phyloP scores from a whole-genome alignment of 2,329 filamentous ascomycete genomes.

The Hymenoscyphus infarciens region DNA sequence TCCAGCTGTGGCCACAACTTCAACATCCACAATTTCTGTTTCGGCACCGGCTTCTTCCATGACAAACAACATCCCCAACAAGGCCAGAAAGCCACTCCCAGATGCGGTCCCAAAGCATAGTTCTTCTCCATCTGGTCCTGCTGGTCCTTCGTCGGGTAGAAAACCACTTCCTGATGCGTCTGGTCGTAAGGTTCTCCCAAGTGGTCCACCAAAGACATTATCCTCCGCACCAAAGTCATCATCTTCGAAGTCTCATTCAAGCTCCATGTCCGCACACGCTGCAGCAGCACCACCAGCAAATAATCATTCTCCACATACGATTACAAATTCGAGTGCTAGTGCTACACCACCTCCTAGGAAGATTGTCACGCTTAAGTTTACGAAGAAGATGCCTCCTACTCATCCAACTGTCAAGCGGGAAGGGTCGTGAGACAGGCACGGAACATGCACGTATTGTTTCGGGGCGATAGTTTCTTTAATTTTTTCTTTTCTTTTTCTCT shows the following conservation, averaged over 20 bases:
- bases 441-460: background rate
- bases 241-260: background rate
- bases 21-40: slow-evolving; percentile 15
- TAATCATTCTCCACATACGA: background rate
- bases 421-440: background rate
- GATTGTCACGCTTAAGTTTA: slow-evolving; percentile 1
- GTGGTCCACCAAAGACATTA: background rate
- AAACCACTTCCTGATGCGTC: background rate
- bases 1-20: slow-evolving; percentile 11
- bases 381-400: background rate
- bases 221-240: background rate
- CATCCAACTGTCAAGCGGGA: background rate
- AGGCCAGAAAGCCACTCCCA: slow-evolving; percentile 10
- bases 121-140: background rate
- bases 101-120: slow-evolving; percentile 10
- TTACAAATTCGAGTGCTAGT: background rate
- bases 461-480: background rate
- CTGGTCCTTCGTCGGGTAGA: background rate
- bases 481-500: background rate
- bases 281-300: background rate
- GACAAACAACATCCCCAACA: slow-evolving; percentile 18
- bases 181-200: slow-evolving; percentile 11
- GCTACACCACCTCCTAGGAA: background rate
- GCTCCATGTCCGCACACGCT: too few relatives aligned
- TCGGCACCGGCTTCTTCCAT: slow-evolving; percentile 6